Base-by-base conservation (phyloP, 768 basidiomycete species). In the Kwoniella mangroviensis region DNA sequence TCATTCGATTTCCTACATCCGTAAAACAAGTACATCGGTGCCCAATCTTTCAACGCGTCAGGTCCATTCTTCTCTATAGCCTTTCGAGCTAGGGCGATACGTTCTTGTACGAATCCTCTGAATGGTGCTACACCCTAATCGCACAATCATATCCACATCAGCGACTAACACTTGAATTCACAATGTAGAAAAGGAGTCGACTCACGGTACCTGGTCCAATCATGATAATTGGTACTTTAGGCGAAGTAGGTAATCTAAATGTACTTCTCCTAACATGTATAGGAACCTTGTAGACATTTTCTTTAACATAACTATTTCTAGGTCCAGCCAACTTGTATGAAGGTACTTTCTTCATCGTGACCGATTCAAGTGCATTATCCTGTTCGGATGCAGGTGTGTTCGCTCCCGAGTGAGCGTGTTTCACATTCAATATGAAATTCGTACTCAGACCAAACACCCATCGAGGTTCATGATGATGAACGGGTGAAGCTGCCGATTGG, bases 221-320 rank as follows among this genome's bases (percentile, higher is more conserved):
- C 97, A 99, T 98, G 84, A 99, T 93, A 61, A 99, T 91, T 1
- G 97, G 97, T 69, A 92, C 96, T 87, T 97, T 98, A 43, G 97
- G 97, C 82, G 94, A 94, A 19, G 97, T 98, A 10, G 97, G 97
- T 60, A 99, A 85, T 61, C 97, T 87, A 89, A 99, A 99, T 2
- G 96, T 98, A 17, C 94, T 96, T 58, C 97, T 89, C 65, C 97
- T 88, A 69, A 99, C 93, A 78, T 99, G 97, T 63, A 98, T 87
- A 10, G 97, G 97, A 0, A 92, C 89, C 83, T 92, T 92, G 86
- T 90, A 94, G 43, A 78, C 83, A 7, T 85, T 86, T 19, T 89
- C 90, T 52, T 85, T 86, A 84, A 86, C 89, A 85, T 98, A 93
- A 53, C 91, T 88, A 61, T 91, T 90, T 52, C 97, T 88, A 7